A percentile compares a stretch with the other conserved stretches of the same genome.
Conservation (phyloP, 1,139 yeast genomes). For the Meyerozyma elateridarum region DNA sequence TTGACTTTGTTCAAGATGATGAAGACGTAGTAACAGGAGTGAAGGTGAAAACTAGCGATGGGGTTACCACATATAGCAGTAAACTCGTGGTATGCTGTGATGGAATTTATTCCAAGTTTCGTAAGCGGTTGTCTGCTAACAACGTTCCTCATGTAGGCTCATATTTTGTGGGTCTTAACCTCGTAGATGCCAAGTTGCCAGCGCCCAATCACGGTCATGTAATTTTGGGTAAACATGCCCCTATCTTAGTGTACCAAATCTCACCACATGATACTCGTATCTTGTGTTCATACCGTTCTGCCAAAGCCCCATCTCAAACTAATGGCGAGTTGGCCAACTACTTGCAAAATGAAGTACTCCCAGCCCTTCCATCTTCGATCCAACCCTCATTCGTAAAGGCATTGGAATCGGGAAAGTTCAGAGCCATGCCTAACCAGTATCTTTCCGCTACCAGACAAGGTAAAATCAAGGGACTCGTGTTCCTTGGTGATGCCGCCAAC, state of each 20-base stretch:
- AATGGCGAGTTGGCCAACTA: slow-evolving; percentile 59
- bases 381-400: slow-evolving; percentile 60
- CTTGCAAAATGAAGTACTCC: slow-evolving; percentile 55
- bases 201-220: slow-evolving; percentile 82
- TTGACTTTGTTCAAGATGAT: slow-evolving; percentile 47
- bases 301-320: slow-evolving; percentile 64
- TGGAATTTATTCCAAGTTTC: slow-evolving; percentile 90
- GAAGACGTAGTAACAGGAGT: slow-evolving; percentile 65
- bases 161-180: slow-evolving; percentile 80
- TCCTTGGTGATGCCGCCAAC: slow-evolving; percentile 90
- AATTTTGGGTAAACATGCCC: slow-evolving; percentile 80
- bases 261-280: slow-evolving; percentile 81
- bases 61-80: slow-evolving; percentile 38
- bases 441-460: slow-evolving; percentile 66
- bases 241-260: slow-evolving; percentile 83
- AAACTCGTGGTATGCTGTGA: slow-evolving; percentile 78
- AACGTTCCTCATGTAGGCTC: slow-evolving; percentile 69
- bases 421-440: slow-evolving; percentile 93
- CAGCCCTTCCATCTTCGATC: slow-evolving; percentile 60
- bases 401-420: slow-evolving; percentile 45
- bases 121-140: slow-evolving; percentile 60
- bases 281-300: slow-evolving; percentile 79
- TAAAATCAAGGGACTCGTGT: slow-evolving; percentile 70
- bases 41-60: slow-evolving; percentile 30
- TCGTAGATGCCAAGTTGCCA: slow-evolving; percentile 70